Evolutionary conservation across 352 stramenopile genomes (phyloP), one percentile per base, ranked within the genome.

Genomic region (Phytophthora syringae): DNA sequence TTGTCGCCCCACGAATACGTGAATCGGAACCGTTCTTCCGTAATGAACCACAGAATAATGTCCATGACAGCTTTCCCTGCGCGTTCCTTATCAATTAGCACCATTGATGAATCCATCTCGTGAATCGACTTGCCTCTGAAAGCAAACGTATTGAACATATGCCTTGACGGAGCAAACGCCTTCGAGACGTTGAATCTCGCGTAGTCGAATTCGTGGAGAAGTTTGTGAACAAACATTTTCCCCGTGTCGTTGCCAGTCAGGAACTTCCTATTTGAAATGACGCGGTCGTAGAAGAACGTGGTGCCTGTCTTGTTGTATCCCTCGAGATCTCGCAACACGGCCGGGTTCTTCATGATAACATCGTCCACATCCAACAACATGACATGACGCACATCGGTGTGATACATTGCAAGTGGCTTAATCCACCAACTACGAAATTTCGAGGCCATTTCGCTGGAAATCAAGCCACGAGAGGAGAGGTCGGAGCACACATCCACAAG

Each of bases 51-150:
- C 20, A 72, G 52, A 18, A 79, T 44, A 18, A 79, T 67, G 13
- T 79, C 59, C 53, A 74, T 64, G 22, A 74, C 72, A 2, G 21
- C 32, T 15, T 79, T 70, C 16, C 72, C 72, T 18, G 64, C 54
- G 9, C 72, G 62, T n/a, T 64, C 6, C 52, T 82, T 82, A 24
- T 82, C 59, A 43, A 89, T 72, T 12, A 84, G 44, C n/a, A 90
- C 70, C 57, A 90, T 82, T 5, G 82, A 90, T 54, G 82, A 88
- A 62, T 90, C 74, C 70, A 80, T 74, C 36, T 90, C 80, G 53
- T 90, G 83, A 40, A 73, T 79, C 16, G 77, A 77, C 44, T 79
- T 69, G 20, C 50, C 70, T 7, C 49, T 52, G 39, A 76, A 90
- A 2, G 75, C 80, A 64, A 77, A 80, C 1, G 74, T 80, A 24